phyloP scores from a whole-genome alignment of 441 rosid genomes.

The Eutrema salsugineum region DNA sequence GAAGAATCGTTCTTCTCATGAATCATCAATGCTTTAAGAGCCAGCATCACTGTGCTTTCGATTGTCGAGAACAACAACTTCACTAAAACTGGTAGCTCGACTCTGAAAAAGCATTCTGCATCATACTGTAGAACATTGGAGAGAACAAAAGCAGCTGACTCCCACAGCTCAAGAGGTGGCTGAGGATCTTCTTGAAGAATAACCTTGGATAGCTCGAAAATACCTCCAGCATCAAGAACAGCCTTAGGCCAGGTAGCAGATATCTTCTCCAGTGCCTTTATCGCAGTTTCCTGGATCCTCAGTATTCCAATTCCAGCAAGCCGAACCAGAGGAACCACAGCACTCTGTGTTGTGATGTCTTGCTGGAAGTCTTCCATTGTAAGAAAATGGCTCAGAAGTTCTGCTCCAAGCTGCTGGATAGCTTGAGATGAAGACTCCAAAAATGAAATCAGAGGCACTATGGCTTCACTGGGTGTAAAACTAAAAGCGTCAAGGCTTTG shows the following conservation, averaged over 20 bases:
- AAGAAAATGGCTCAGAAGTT: slow-evolving; percentile 90
- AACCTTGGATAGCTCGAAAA: slow-evolving; percentile 83
- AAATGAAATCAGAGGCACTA: slow-evolving; percentile 92
- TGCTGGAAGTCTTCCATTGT: slow-evolving; percentile 86
- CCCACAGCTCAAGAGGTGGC: slow-evolving; percentile 91
- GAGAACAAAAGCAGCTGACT: slow-evolving; percentile 91
- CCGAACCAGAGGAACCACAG: slow-evolving; percentile 82
- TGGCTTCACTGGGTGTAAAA: slow-evolving; percentile 80
- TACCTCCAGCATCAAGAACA: slow-evolving; percentile 96
- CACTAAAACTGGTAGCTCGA: slow-evolving; percentile 75
- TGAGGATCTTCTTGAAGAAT: slow-evolving; percentile 94
- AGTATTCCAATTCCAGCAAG: slow-evolving; percentile 86
- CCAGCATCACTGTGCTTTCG: slow-evolving; percentile 75
- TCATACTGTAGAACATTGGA: slow-evolving; percentile 84
- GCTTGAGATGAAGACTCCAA: slow-evolving; percentile 94
- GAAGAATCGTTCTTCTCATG: slow-evolving; percentile 92
- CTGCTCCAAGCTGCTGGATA: slow-evolving; percentile 96
- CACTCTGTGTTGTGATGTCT: slow-evolving; percentile 76
- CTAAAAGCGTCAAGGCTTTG: slow-evolving; percentile 84
- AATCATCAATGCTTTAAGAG: slow-evolving; percentile 91
- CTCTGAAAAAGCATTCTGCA: slow-evolving; percentile 90
- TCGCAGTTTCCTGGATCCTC: slow-evolving; percentile 93
- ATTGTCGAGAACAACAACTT: slow-evolving; percentile 82
- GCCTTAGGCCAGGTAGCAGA: slow-evolving; percentile 90
- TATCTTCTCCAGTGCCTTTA: slow-evolving; percentile 91